Conservation (phyloP, 2,329 filamentous ascomycete genomes). For the Alternaria gansuensis region DNA sequence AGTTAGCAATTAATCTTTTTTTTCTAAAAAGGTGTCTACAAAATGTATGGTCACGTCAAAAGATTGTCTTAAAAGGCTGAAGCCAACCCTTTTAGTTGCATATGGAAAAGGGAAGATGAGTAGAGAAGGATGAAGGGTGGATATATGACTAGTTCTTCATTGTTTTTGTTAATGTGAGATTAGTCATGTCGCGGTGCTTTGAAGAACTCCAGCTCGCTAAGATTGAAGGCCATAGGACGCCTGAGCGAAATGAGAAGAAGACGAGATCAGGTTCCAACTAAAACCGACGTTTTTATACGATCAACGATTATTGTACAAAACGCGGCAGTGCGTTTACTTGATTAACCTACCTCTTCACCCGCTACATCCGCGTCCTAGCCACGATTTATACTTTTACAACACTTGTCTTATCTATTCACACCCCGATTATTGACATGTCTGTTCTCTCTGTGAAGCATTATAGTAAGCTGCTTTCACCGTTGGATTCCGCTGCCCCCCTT, state of each 20-base stretch:
- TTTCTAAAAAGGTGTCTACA: too few species aligned
- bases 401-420: background rate
- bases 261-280: background rate
- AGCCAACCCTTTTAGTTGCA: conserved; percentile 4
- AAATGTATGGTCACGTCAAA: too few species aligned
- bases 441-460: background rate
- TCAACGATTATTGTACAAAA: background rate
- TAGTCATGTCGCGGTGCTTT: background rate
- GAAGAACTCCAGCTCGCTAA: background rate
- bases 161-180: background rate
- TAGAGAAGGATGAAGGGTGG: conserved; percentile 3
- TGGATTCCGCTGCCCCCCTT: background rate
- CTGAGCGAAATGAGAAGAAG: background rate
- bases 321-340: background rate
- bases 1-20: too few species aligned
- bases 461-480: background rate
- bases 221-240: too few species aligned
- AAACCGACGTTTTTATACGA: too few species aligned
- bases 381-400: background rate
- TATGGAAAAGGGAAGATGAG: background rate
- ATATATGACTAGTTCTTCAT: background rate
- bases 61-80: too few species aligned
- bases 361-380: background rate
- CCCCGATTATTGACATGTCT: too few species aligned
- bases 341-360: background rate